Evolutionary conservation across 2,329 filamentous ascomycete species (phyloP), one percentile per base, ranked within the genome.

Genomic region (Hymenoscyphus linearis): DNA sequence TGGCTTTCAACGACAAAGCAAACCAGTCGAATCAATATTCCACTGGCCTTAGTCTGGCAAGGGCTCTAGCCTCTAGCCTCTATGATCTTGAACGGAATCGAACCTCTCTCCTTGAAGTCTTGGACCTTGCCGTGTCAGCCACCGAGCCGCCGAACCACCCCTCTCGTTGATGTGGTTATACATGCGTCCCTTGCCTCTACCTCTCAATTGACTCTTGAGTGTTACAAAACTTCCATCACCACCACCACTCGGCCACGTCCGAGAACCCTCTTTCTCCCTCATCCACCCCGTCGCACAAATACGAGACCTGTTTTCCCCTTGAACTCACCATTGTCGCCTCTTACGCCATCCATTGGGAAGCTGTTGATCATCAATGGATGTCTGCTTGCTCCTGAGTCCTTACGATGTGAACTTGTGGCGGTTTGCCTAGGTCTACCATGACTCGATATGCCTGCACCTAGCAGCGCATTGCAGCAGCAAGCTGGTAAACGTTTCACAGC

Each of bases 371-470:
- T 50, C 31, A 9, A 31, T 31, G 31, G 31, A 31, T 31, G 31
- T 31, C 10, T 31, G 31, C 31, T 50, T 50, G 44, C 44, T 50
- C 22, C 22, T 25, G 18, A 25, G 9, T 7, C n/a, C n/a, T 50
- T 50, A 18, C 25, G 44, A 13, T 22, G n/a, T 4, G 31, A 7
- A 9, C 31, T 31, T 31, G 31, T 31, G 31, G 31, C 31, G 31
- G 31, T 5, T 7, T 50, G 44, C 13, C 44, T 50, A 50, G 44
- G 44, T 50, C 44, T 22, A 50, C 44, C 44, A 50, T 50, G 44
- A 50, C 44, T 50, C 44, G 44, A 50, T 50, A 50, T 50, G 44
- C 44, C 44, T 50, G 44, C 44, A 25, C 44, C 44, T 50, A 50
- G 44, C 44, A 50, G 44, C 44, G 44, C 44, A 25, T 50, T 50